Evolutionary conservation across 2,329 filamentous ascomycete genomes (phyloP).

Genomic region (Herpotrichia juniperi): DNA sequence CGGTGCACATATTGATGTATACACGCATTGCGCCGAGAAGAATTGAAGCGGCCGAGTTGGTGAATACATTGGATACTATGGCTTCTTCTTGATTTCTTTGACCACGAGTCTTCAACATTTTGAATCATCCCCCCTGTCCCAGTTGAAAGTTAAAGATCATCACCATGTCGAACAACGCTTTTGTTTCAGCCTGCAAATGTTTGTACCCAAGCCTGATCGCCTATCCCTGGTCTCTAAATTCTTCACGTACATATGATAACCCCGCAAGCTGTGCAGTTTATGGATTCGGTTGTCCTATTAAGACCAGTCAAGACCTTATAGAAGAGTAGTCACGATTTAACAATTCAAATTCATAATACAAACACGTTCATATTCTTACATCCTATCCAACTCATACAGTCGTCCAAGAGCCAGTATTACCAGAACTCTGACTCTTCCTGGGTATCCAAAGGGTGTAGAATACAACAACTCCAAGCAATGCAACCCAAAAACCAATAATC

Average conservation of each 20-base stretch:
- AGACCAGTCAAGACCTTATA: neutral
- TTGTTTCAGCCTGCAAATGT: no score
- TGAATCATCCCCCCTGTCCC: no score
- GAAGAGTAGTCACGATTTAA: neutral
- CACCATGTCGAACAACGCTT: no score
- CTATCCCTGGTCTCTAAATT: no score
- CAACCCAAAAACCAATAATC: neutral
- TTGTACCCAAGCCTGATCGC: no score
- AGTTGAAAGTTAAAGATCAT: no score
- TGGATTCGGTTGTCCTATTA: neutral
- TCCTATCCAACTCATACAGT: neutral
- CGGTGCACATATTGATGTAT: constrained; percentile 52
- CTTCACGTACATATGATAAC: no score
- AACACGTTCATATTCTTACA: neutral
- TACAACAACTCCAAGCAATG: neutral
- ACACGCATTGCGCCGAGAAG: constrained; percentile 57
- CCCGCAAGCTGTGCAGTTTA: no score
- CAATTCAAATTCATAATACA: neutral
- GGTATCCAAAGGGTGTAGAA: neutral
- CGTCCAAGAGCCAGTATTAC: constrained; percentile 1
- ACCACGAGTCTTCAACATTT: no score
- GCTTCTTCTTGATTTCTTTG: no score
- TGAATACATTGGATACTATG: constrained; percentile 60
- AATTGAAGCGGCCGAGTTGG: constrained; percentile 58
- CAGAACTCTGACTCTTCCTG: constrained; percentile 3